These are phyloP conservation scores for Exophiala dermatitidis DNA, from an alignment of 2,329 filamentous ascomycete species.

Conservation along the genomic window DNA sequence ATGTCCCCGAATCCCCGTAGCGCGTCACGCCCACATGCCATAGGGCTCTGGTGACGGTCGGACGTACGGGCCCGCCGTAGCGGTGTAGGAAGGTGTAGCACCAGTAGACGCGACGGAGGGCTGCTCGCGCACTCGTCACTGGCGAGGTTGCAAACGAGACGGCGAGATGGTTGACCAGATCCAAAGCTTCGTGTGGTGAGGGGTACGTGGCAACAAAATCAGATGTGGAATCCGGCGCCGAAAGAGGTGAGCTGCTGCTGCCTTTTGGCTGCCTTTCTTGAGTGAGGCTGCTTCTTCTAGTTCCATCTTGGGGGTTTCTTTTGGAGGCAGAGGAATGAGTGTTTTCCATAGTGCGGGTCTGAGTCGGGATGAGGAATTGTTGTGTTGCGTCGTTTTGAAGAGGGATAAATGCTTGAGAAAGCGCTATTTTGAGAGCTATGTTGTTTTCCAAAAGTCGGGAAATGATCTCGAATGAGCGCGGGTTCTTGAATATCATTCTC, in stretches of 20 bases:
- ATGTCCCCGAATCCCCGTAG: slow-evolving; percentile 34
- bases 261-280: too few relatives aligned
- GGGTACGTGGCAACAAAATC: neutral
- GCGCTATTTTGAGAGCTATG: slow-evolving; percentile 2
- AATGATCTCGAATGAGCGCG: slow-evolving; percentile 24
- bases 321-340: too few relatives aligned
- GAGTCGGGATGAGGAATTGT: too few relatives aligned
- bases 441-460: slow-evolving; percentile 25
- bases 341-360: too few relatives aligned
- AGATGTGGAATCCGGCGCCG: too few relatives aligned
- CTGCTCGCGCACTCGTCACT: slow-evolving; percentile 30
- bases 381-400: neutral
- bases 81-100: slow-evolving; percentile 41
- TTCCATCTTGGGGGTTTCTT: too few relatives aligned
- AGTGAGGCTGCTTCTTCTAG: too few relatives aligned
- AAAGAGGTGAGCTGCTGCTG: too few relatives aligned
- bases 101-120: slow-evolving; percentile 43
- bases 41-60: slow-evolving; percentile 42
- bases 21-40: slow-evolving; percentile 45
- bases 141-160: slow-evolving; percentile 17
- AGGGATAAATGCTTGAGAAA: neutral
- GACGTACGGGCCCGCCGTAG: slow-evolving; percentile 38
- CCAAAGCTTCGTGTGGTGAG: slow-evolving; percentile 8
- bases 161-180: slow-evolving; percentile 17
- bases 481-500: slow-evolving; percentile 28